These are phyloP conservation scores for Sicyos baderoa DNA, from an alignment of 306 rosid genomes.

Conservation along the genomic window DNA sequence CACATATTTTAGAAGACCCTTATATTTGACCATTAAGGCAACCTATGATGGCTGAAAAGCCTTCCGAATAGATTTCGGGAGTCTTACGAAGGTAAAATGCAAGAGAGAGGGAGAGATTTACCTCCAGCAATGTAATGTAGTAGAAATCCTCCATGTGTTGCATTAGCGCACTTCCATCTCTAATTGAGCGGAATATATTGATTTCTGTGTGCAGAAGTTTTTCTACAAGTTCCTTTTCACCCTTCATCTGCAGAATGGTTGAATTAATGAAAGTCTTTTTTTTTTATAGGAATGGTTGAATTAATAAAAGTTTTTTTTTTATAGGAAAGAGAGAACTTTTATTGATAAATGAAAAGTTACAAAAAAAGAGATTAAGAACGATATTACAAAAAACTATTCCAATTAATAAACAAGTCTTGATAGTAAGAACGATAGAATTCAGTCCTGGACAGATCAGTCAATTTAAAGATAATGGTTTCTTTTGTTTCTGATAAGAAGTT, in stretches of 20 bases:
- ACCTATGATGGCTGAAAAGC: no score
- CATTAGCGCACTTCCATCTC: slow-evolving; percentile 93
- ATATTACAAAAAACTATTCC: no score
- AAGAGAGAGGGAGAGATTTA: slow-evolving; percentile 20
- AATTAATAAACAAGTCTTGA: neutral
- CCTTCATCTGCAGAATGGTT: slow-evolving; percentile 61
- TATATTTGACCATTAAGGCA: no score
- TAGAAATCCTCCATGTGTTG: slow-evolving; percentile 99
- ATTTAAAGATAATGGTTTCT: neutral
- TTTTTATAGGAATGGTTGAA: no score
- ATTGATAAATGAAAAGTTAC: no score
- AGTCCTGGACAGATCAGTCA: neutral
- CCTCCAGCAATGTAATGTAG: slow-evolving; percentile 83
- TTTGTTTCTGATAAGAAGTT: neutral
- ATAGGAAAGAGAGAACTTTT: no score
- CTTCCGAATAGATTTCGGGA: neutral
- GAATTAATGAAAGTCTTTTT: no score
- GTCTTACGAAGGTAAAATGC: neutral
- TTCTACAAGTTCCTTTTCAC: slow-evolving; percentile 84
- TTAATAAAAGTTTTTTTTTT: no score
- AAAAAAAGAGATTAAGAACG: no score
- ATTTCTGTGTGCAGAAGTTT: slow-evolving; percentile 83
- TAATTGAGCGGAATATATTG: slow-evolving; percentile 74
- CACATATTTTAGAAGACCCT: no score
- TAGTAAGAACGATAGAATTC: neutral